Conservation (phyloP, 2,329 filamentous ascomycete genomes). For the Cladosporium austrohemisphaericum region DNA sequence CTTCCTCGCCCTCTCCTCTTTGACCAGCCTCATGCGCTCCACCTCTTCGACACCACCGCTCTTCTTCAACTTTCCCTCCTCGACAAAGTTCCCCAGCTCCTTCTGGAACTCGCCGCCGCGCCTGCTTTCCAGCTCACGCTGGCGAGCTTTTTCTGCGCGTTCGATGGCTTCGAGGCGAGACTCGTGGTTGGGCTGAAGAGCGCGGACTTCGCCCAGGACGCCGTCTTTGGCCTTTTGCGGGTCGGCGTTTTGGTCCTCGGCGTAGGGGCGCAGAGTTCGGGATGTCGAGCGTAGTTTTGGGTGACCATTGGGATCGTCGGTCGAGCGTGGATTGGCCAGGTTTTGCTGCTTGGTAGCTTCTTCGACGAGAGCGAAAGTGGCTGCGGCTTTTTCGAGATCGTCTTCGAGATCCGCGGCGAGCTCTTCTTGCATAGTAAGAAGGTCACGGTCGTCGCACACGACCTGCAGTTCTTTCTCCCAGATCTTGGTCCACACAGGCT, state of each 20-base stretch:
- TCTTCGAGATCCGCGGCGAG: conserved; percentile 87
- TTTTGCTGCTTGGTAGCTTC: conserved; percentile 97
- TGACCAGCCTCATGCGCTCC: conserved; percentile 75
- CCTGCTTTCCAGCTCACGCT: conserved; percentile 79
- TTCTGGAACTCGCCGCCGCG: conserved; percentile 73
- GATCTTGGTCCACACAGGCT: conserved; percentile 97
- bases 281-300: conserved; percentile 32
- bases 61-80: conserved; percentile 91
- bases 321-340: conserved; percentile 57
- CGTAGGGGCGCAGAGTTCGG: conserved; percentile 30
- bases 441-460: conserved; percentile 91
- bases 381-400: conserved; percentile 88
- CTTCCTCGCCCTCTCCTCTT: conserved; percentile 79
- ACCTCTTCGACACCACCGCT: conserved; percentile 92
- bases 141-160: conserved; percentile 82
- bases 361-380: conserved; percentile 92
- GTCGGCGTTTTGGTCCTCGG: conserved; percentile 54
- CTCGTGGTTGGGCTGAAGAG: conserved; percentile 91
- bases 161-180: conserved; percentile 91
- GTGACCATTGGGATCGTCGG: conserved; percentile 16
- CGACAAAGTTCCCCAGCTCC: conserved; percentile 80
- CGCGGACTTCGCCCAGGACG: conserved; percentile 87
- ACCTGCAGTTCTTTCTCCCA: conserved; percentile 98
- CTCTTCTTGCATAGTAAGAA: conserved; percentile 94
- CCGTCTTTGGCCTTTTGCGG: conserved; percentile 83